Conservation (phyloP, 306 rosid genomes). For the Malus asiatica region DNA sequence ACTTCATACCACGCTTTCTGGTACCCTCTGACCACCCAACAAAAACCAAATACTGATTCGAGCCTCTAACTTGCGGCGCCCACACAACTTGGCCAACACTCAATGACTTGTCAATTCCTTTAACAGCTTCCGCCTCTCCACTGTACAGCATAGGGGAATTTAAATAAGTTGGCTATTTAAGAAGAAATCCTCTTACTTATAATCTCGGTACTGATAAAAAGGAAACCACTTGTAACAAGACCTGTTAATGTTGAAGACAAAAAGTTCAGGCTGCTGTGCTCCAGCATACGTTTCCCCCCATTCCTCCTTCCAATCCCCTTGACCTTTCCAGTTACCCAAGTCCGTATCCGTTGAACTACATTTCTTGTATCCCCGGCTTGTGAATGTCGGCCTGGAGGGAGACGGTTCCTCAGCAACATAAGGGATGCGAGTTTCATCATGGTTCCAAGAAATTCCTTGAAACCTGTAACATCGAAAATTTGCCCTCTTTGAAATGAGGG, state of each 20-base stretch:
- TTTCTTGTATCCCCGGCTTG: conserved; percentile 41
- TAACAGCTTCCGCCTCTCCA: conserved; percentile 58
- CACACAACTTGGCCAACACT: conserved; percentile 89
- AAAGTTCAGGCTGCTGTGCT: conserved; percentile 65
- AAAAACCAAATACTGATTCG: conserved; percentile 53
- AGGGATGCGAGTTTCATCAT: conserved; percentile 54
- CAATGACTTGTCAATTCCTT: conserved; percentile 58
- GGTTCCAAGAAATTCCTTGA: conserved; percentile 81
- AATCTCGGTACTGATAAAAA: background rate
- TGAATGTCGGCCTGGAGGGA: conserved; percentile 60
- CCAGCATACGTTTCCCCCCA: conserved; percentile 86
- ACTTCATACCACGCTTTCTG: conserved; percentile 79
- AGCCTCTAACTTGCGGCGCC: conserved; percentile 51
- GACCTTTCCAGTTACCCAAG: conserved; percentile 60
- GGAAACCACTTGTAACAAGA: conserved; percentile 11
- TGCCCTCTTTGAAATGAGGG: background rate
- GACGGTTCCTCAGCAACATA: conserved; percentile 76
- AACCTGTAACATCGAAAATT: conserved; percentile 43
- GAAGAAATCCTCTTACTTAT: conserved; percentile 4
- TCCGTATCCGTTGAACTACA: conserved; percentile 39
- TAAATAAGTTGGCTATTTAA: conserved; percentile 1
- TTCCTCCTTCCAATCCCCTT: conserved; percentile 75
- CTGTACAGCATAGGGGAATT: conserved; percentile 26
- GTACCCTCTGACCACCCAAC: conserved; percentile 69
- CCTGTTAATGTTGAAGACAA: conserved; percentile 52